Conservation (phyloP, 352 stramenopile genomes). For the Phytophthora megakarya region DNA sequence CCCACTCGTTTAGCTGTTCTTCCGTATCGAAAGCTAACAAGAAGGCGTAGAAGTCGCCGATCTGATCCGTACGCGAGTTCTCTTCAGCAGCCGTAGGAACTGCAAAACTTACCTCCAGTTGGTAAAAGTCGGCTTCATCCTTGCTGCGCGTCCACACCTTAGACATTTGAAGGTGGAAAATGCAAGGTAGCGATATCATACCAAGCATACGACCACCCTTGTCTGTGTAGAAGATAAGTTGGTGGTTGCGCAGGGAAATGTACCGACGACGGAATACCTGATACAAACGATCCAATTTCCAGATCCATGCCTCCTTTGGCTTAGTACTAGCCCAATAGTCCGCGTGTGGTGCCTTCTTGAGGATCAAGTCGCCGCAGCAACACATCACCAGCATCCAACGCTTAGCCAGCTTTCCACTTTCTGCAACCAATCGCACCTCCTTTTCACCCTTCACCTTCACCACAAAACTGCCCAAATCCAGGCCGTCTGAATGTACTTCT, state of each 20-base stretch:
- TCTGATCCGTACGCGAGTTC: constrained; percentile 65
- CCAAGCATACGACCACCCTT: constrained; percentile 67
- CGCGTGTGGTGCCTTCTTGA: constrained; percentile 68
- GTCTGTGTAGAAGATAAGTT: constrained; percentile 81
- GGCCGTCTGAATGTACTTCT: constrained; percentile 77
- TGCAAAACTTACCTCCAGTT: constrained; percentile 85
- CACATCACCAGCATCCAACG: constrained; percentile 91
- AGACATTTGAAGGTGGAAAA: constrained; percentile 83
- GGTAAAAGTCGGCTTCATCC: constrained; percentile 80
- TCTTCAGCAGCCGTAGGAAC: constrained; percentile 65
- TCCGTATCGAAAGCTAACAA: constrained; percentile 82
- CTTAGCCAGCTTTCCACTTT: constrained; percentile 72
- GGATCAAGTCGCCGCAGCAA: constrained; percentile 76
- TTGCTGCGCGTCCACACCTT: constrained; percentile 74
- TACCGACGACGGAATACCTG: constrained; percentile 84
- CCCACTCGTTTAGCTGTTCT: constrained; percentile 73
- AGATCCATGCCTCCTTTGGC: constrained; percentile 87
- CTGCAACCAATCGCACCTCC: constrained; percentile 72
- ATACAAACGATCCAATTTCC: constrained; percentile 87
- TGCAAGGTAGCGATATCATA: constrained; percentile 80
- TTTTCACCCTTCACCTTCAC: constrained; percentile 76
- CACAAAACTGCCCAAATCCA: constrained; percentile 76
- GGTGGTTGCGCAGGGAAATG: constrained; percentile 84
- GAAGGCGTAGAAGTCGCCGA: constrained; percentile 80
- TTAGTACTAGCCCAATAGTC: constrained; percentile 79